Base-by-base conservation (phyloP, 1,284 basidiomycete species). In the Microbotryum scabiosae region DNA sequence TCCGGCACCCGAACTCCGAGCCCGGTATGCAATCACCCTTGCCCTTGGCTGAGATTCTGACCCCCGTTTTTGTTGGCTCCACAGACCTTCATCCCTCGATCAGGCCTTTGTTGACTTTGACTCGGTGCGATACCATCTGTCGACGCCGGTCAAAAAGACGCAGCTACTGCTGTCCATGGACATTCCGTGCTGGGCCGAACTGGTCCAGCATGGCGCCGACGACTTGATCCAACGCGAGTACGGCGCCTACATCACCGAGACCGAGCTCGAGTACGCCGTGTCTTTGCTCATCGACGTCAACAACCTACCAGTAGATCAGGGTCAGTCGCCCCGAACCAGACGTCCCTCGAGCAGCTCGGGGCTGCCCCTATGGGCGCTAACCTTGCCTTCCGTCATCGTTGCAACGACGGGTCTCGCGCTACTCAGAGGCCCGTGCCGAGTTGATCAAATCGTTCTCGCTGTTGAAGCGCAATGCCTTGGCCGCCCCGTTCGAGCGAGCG, bases 51-150 rank as follows among this genome's bases (percentile, higher is more conserved):
- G 30, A 30, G 30, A 16, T 18, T n/a, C 23, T 47, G 18, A 30
- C 8, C 5, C n/a, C 55, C 16, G 36, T 46, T 41, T 8, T 9
- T 2, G 25, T 2, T 12, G 26, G 18, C 57, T 58, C 14, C 47
- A 9, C 75, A 96, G 91, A 73, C 90, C 93, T 18, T 83, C 86
- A 5, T 85, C 88, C 23, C 81, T 96, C 63, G 96, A 98, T 77
- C 87, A 97, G 63, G 85, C 89, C 63, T 97, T 98, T 70, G 93
- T 97, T 59, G 94, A 98, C 78, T 98, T 92, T 73, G 96, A 99
- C 77, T 88, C 90, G 55, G 93, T 98, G 56, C 84, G 91, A 53
- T 98, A 97, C 78, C 92, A 88, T 75, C 77, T 98, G 57, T 88
- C 88, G 14, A 92, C 90, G 0, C 86, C 87, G 4, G 91, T 91